Base-by-base conservation (phyloP, 345 rosid genomes). In the Gossypium thurberi region DNA sequence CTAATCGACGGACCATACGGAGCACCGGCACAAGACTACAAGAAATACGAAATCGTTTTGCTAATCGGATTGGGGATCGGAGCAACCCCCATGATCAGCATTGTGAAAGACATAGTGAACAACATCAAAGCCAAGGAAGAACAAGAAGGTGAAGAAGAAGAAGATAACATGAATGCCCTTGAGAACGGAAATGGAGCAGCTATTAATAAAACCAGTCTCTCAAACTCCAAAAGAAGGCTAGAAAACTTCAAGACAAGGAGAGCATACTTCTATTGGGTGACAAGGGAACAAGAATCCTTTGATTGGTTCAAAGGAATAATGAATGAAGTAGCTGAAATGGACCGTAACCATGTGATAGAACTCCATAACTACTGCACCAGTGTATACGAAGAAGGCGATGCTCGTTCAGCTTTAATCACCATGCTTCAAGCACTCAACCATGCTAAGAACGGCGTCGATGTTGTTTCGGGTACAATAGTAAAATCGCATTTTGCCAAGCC, bases 51-150 rank as follows among this genome's bases (percentile, higher is more conserved):
- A 58, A 91, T 91, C 10, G 87, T 91, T 15, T 74, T 91, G 68
- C 87, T 91, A 0, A 93, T 91, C 11, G 97, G 92, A 46, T 81
- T 91, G 21, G 94, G 97, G 42, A 91, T 91, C 3, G 97, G 97
- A 71, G 97, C 95, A 20, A 91, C 97, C 5, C 97, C 97, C 4
- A 89, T 91, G 94, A 91, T 91, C 62, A 91, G 97, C 83, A 89
- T 91, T 33, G 82, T 91, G 1, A 89, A 89, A 80, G 97, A 91
- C 85, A 88, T 91, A 57, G 90, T 86, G 25, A 85, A 69, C 80
- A 89, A 89, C 86, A 81, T 91, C 9, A 89, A 70, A 61, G 85
- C 87, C 63, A 58, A 26, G 65, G 62, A 55, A n/a, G 57, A 52
- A n/a, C 21, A n/a, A 55, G 84, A 75, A 1, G 89, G 74, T 13